phyloP scores from a whole-genome alignment of 306 rosid genomes.

The Cucurbita maxima region DNA sequence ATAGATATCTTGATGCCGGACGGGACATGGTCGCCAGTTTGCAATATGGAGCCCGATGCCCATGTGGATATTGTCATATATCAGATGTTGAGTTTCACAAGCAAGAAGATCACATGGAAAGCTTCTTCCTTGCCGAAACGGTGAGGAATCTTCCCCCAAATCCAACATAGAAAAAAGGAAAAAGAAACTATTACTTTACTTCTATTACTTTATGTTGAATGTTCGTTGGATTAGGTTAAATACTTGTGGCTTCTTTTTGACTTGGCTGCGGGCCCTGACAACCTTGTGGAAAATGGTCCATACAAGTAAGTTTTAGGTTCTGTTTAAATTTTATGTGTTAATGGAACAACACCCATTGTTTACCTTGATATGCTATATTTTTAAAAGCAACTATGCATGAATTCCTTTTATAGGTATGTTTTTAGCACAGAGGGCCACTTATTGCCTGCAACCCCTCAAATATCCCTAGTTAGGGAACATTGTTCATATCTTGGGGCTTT shows the following conservation, averaged over 20 bases:
- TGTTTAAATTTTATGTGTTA: slow-evolving; percentile 9
- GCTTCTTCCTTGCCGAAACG: slow-evolving; percentile 93
- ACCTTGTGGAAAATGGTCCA: slow-evolving; percentile 92
- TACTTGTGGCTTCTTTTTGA: slow-evolving; percentile 98
- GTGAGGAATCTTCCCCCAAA: slow-evolving; percentile 26
- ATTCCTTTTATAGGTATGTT: slow-evolving; percentile 40
- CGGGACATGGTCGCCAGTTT: slow-evolving; percentile 87
- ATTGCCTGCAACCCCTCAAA: slow-evolving; percentile 80
- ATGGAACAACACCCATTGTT: not conserved
- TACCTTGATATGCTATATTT: slow-evolving; percentile 2
- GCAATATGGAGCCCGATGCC: slow-evolving; percentile 78
- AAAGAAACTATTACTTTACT: not conserved
- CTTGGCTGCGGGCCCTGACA: slow-evolving; percentile 86
- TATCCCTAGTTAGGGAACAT: slow-evolving; percentile 61
- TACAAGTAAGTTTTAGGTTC: slow-evolving; percentile 56
- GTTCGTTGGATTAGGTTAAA: slow-evolving; percentile 43
- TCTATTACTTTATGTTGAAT: not conserved
- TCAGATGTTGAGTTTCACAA: slow-evolving; percentile 84
- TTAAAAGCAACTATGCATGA: slow-evolving; percentile 1
- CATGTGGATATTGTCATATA: slow-evolving; percentile 94
- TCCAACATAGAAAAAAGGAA: not conserved
- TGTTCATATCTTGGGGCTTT: slow-evolving; percentile 72
- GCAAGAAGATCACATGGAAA: slow-evolving; percentile 97
- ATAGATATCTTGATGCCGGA: slow-evolving; percentile 89
- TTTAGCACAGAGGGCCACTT: slow-evolving; percentile 97